phyloP scores from a whole-genome alignment of 441 rosid genomes.

The Kokia cookei region DNA sequence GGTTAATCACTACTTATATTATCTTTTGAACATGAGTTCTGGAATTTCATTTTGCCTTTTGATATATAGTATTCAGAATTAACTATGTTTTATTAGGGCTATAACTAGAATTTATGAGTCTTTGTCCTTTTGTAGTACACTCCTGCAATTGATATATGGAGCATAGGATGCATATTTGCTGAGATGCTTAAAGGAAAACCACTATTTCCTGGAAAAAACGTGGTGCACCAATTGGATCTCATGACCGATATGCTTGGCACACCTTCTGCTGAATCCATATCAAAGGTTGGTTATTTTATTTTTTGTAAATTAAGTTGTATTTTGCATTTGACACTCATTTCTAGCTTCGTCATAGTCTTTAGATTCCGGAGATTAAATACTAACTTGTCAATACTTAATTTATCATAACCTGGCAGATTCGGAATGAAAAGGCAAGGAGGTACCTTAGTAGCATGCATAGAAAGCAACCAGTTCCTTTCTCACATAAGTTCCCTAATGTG shows the following conservation, averaged over 20 bases:
- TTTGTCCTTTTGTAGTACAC: constrained; percentile 56
- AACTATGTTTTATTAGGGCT: not conserved
- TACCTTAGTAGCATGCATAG: constrained; percentile 94
- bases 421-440: constrained; percentile 98
- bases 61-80: not conserved
- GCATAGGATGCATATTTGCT: constrained; percentile 99
- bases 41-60: not conserved
- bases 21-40: not conserved
- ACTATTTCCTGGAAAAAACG: constrained; percentile 95
- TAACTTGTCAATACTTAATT: constrained; percentile 3
- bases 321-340: not conserved
- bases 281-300: constrained; percentile 55
- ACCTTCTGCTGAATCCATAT: constrained; percentile 72
- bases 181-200: constrained; percentile 96
- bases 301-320: not conserved
- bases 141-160: constrained; percentile 98
- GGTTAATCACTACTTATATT: not conserved
- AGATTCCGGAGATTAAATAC: not conserved
- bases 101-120: constrained; percentile 2
- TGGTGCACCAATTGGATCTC: constrained; percentile 96
- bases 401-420: constrained; percentile 48
- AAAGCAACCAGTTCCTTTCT: constrained; percentile 75
- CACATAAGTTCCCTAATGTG: constrained; percentile 76
- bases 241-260: constrained; percentile 98
- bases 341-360: not conserved